Conservation (phyloP, 2,329 filamentous ascomycete species). For the Alternaria dauci region DNA sequence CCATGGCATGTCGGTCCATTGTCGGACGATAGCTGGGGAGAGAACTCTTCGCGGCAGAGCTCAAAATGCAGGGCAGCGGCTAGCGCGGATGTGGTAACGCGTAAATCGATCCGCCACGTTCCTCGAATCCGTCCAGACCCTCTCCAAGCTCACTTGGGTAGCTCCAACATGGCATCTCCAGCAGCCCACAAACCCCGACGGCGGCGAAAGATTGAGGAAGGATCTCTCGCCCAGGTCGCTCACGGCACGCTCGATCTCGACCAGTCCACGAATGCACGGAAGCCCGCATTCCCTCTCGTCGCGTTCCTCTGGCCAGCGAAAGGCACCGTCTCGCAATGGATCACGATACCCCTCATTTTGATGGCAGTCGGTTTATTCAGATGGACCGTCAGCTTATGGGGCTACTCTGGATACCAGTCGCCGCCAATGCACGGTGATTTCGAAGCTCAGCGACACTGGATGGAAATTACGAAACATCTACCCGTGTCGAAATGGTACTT, state of each 20-base stretch:
- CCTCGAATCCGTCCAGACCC: conserved; percentile 4
- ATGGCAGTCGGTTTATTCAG: conserved; percentile 92
- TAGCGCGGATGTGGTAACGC: conserved; percentile 15
- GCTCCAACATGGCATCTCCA: conserved; percentile 42
- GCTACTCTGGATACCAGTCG: conserved; percentile 85
- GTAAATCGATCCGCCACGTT: conserved; percentile 13
- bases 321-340: conserved; percentile 87
- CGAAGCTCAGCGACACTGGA: conserved; percentile 98
- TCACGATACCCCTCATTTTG: conserved; percentile 83
- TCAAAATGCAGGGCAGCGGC: conserved; percentile 5
- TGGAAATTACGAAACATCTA: conserved; percentile 91
- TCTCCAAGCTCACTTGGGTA: conserved; percentile 11
- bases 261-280: conserved; percentile 55
- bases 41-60: neutral
- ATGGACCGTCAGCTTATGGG: conserved; percentile 92
- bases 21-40: neutral
- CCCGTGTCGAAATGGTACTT: conserved; percentile 98
- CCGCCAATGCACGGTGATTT: conserved; percentile 97
- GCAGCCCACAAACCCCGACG: conserved; percentile 53
- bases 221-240: conserved; percentile 49
- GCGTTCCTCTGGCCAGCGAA: conserved; percentile 95
- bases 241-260: conserved; percentile 58
- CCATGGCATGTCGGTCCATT: neutral
- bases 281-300: conserved; percentile 85
- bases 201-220: conserved; percentile 54